phyloP scores from a whole-genome alignment of 306 rosid genomes.

The Ammopiptanthus mongolicus region DNA sequence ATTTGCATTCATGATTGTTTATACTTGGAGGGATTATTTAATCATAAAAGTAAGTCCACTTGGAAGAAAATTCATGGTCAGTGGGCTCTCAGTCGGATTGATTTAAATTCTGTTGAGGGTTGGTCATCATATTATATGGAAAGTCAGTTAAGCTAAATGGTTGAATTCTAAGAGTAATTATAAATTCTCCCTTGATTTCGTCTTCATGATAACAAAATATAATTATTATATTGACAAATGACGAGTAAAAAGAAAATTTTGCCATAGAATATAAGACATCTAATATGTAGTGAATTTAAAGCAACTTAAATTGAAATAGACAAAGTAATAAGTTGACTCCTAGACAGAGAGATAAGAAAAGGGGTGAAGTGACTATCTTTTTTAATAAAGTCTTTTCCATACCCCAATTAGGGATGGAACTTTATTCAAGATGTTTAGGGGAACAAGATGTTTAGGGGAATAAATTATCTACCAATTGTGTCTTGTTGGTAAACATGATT shows the following conservation, averaged over 20 bases:
- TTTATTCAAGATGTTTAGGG: too few species aligned
- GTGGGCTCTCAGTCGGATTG: constrained; percentile 10
- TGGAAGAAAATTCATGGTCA: constrained; percentile 15
- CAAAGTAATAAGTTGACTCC: constrained; percentile 18
- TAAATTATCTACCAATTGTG: too few species aligned
- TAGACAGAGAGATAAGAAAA: constrained; percentile 14
- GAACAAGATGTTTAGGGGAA: too few species aligned
- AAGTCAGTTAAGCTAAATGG: constrained; percentile 40
- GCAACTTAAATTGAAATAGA: constrained; percentile 39
- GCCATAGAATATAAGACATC: not conserved
- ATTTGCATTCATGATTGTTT: not conserved
- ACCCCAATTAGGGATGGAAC: too few species aligned
- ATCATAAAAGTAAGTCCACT: constrained; percentile 32
- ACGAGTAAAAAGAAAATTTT: constrained; percentile 25
- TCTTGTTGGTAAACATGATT: too few species aligned
- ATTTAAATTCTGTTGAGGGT: constrained; percentile 18
- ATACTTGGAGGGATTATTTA: constrained; percentile 6
- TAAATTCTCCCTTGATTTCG: constrained; percentile 24
- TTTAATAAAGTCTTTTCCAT: too few species aligned
- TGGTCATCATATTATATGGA: constrained; percentile 16
- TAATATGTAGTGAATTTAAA: constrained; percentile 42
- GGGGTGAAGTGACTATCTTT: too few species aligned
- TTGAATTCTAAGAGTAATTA: constrained; percentile 33
- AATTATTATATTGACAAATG: constrained; percentile 29
- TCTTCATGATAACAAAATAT: constrained; percentile 7